phyloP scores from a whole-genome alignment of 495 filamentous ascomycete species.

The Cercophora samala region DNA sequence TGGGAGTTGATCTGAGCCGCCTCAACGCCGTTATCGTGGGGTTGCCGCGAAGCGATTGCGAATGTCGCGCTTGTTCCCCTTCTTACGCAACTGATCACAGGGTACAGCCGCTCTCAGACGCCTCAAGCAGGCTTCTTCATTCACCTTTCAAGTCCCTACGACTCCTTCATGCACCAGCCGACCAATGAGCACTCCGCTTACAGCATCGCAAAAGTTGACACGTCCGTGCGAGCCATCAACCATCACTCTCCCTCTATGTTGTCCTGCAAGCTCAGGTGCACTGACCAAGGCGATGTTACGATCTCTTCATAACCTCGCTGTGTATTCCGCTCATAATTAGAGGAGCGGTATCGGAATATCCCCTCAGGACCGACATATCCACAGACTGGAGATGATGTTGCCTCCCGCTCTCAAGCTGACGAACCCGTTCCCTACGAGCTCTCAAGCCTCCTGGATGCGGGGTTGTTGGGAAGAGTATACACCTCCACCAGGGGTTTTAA shows the following conservation, averaged over 20 bases:
- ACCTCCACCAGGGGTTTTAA: too few species aligned
- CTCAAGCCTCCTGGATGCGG: conserved; percentile 34
- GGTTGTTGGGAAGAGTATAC: conserved; percentile 20
- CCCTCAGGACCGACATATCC: neutral
- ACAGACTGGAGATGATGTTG: neutral
- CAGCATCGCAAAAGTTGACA: conserved; percentile 16
- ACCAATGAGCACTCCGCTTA: neutral
- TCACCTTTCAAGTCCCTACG: neutral
- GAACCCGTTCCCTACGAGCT: conserved; percentile 8
- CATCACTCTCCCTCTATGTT: neutral
- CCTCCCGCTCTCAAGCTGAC: neutral
- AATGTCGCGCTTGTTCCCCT: neutral
- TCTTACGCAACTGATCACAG: neutral
- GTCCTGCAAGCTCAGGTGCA: too few species aligned
- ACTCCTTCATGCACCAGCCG: conserved; percentile 3
- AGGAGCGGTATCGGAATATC: neutral
- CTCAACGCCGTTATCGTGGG: neutral
- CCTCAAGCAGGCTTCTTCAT: neutral
- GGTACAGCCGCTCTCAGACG: conserved; percentile 2
- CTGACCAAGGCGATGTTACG: neutral
- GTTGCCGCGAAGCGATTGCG: conserved; percentile 2
- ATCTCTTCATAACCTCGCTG: neutral
- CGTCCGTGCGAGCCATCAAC: conserved; percentile 25
- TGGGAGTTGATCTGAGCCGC: neutral
- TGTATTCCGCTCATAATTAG: neutral